Conservation (phyloP, 768 basidiomycete species). For the Serpula lacrymans region DNA sequence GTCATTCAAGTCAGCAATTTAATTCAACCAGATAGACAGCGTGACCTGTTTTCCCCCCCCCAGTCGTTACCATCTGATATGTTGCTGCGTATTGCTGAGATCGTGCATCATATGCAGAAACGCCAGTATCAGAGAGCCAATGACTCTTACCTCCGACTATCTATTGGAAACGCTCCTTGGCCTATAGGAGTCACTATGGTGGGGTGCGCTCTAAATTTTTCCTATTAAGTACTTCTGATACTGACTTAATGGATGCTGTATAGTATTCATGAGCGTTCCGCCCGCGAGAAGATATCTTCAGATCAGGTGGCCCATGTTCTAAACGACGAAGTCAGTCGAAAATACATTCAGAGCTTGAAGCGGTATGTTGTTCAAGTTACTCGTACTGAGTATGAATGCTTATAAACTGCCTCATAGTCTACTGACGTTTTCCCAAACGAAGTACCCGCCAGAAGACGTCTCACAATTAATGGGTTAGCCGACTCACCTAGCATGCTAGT, state of each 20-base stretch:
- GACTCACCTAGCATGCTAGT: no score
- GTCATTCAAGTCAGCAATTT: no score
- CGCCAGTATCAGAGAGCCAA: constrained; percentile 95
- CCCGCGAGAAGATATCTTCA: constrained; percentile 95
- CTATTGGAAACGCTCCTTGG: constrained; percentile 99
- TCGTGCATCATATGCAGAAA: constrained; percentile 94
- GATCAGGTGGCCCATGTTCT: constrained; percentile 98
- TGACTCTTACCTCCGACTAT: constrained; percentile 93
- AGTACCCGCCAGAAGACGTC: constrained; percentile 90
- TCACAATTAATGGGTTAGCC: constrained; percentile 93
- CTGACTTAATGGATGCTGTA: constrained; percentile 2
- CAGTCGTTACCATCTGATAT: constrained; percentile 83
- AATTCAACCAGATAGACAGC: background rate
- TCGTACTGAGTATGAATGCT: background rate
- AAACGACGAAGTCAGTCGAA: constrained; percentile 98
- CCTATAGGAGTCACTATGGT: constrained; percentile 99
- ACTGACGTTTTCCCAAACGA: constrained; percentile 93
- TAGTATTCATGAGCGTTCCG: constrained; percentile 96
- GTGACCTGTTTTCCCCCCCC: background rate
- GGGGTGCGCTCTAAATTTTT: constrained; percentile 54
- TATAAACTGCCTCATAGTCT: constrained; percentile 48
- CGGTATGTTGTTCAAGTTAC: constrained; percentile 47
- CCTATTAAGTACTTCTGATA: background rate
- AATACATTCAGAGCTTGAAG: constrained; percentile 98
- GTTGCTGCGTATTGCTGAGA: constrained; percentile 83